These are phyloP conservation scores for Pythium dissotocum DNA, from an alignment of 352 stramenopile genomes.

Conservation along the genomic window DNA sequence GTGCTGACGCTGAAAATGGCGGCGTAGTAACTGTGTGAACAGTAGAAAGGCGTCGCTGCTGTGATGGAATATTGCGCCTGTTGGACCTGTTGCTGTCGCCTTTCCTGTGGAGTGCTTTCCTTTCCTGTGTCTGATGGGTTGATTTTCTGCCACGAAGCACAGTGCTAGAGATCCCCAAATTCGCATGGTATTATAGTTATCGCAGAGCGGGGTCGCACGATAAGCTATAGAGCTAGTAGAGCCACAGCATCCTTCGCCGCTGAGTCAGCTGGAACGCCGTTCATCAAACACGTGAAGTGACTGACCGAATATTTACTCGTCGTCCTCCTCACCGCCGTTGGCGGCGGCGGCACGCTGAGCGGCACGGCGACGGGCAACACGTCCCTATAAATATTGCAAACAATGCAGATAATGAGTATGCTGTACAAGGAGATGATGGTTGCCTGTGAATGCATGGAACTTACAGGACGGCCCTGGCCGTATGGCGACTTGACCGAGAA, in stretches of 20 bases:
- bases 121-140: no score
- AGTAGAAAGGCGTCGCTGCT: no score
- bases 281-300: constrained; percentile 13
- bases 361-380: constrained; percentile 94
- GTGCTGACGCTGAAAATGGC: constrained; percentile 35
- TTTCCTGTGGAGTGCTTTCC: no score
- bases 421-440: background rate
- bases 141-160: no score
- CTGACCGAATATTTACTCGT: constrained; percentile 67
- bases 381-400: constrained; percentile 57
- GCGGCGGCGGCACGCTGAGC: constrained; percentile 91
- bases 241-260: constrained; percentile 25
- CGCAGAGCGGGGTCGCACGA: constrained; percentile 29
- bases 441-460: constrained; percentile 16
- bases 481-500: constrained; percentile 98
- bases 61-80: background rate
- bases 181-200: constrained; percentile 87
- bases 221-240: constrained; percentile 36
- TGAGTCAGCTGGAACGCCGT: constrained; percentile 11
- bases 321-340: constrained; percentile 84
- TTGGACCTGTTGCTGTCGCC: background rate
- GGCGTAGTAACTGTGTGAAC: background rate
- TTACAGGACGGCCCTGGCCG: constrained; percentile 93
- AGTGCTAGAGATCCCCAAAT: constrained; percentile 67
- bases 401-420: background rate